phyloP scores from a whole-genome alignment of 345 rosid genomes.

The Xanthoceras sorbifolium region DNA sequence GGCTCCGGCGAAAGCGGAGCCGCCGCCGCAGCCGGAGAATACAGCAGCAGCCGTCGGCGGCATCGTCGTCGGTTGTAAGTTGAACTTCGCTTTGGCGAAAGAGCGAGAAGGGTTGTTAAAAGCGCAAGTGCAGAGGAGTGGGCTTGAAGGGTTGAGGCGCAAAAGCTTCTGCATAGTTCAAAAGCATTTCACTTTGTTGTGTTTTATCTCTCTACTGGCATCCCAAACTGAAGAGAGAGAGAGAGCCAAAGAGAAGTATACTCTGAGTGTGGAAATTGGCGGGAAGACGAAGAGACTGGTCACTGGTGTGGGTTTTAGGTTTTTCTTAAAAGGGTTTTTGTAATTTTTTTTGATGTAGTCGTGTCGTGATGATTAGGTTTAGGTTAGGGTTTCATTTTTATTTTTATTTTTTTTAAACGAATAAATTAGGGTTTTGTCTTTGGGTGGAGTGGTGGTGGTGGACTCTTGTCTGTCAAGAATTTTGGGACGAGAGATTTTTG shows the following conservation, averaged over 20 bases:
- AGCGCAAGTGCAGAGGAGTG: conserved; percentile 44
- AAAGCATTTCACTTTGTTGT: conserved; percentile 40
- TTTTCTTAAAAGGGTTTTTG: background rate
- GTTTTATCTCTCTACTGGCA: background rate
- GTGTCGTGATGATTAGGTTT: background rate
- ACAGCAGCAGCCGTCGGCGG: conserved; percentile 25
- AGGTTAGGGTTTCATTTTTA: background rate
- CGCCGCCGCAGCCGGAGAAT: conserved; percentile 8
- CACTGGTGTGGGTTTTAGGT: background rate
- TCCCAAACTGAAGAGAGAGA: background rate
- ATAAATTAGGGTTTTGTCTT: background rate
- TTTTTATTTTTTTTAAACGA: background rate
- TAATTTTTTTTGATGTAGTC: background rate
- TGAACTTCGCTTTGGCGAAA: conserved; percentile 10
- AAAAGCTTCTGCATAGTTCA: conserved; percentile 53
- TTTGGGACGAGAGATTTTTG: background rate
- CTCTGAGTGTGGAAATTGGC: background rate
- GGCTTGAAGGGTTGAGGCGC: conserved; percentile 32
- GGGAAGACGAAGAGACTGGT: background rate
- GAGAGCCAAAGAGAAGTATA: too few species aligned
- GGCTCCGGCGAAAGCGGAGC: conserved; percentile 22
- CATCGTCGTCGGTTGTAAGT: conserved; percentile 20
- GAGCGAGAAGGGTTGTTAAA: conserved; percentile 33
- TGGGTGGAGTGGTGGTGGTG: background rate
- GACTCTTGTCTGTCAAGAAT: background rate